These are phyloP conservation scores for Beverwykella pulmonaria DNA, from an alignment of 495 filamentous ascomycete genomes.

Conservation along the genomic window DNA sequence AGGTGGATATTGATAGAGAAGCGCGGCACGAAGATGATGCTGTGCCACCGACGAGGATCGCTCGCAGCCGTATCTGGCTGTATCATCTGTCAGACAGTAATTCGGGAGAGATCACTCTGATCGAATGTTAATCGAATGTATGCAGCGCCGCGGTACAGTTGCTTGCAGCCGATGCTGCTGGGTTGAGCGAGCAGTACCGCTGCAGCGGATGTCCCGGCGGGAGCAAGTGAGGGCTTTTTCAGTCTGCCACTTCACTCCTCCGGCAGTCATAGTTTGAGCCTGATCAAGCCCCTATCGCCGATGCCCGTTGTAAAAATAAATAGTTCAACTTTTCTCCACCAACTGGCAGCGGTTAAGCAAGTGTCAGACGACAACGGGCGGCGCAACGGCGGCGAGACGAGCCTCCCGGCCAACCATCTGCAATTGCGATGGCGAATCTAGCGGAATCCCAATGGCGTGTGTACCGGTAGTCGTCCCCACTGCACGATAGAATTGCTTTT, in stretches of 20 bases:
- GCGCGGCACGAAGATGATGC: conserved; percentile 17
- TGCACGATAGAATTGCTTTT: conserved; percentile 15
- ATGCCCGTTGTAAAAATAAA: background rate
- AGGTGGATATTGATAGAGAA: conserved; percentile 16
- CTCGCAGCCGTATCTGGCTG: conserved; percentile 5
- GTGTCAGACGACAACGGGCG: conserved; percentile 1
- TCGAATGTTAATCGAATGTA: background rate
- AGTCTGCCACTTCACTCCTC: conserved; percentile 6
- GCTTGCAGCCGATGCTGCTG: background rate
- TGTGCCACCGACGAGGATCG: conserved; percentile 3
- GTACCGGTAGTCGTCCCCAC: background rate
- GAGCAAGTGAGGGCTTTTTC: background rate
- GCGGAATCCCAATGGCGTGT: background rate
- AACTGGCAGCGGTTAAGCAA: background rate
- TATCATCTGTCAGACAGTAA: conserved; percentile 26
- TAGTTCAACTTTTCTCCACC: background rate
- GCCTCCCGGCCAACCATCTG: conserved; percentile 8
- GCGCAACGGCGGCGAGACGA: conserved; percentile 4
- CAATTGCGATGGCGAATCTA: conserved; percentile 7
- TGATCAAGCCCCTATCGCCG: background rate
- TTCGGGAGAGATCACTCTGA: conserved; percentile 14
- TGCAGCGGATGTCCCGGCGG: background rate
- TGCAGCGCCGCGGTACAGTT: background rate
- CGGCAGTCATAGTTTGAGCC: background rate
- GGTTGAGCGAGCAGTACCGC: background rate